Conservation (phyloP, 306 rosid genomes). For the Malus sieversii region DNA sequence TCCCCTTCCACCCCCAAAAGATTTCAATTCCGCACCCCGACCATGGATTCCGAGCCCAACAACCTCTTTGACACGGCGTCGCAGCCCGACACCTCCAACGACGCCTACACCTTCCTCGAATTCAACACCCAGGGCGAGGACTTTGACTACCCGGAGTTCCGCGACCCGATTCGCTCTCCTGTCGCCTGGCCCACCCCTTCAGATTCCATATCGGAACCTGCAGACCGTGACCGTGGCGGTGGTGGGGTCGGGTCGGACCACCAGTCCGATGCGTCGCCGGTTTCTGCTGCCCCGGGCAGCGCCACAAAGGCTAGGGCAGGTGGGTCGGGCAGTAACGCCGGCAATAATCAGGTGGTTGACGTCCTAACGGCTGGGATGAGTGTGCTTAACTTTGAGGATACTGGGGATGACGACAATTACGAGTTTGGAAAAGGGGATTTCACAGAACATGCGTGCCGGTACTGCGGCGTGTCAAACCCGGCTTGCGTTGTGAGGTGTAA, state of each 20-base stretch:
- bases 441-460: conserved; percentile 91
- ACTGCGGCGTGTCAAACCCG: conserved; percentile 95
- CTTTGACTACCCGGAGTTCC: conserved; percentile 91
- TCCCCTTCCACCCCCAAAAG: conserved; percentile 20
- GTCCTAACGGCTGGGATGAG: conserved; percentile 77
- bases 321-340: conserved; percentile 44
- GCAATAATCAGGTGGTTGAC: conserved; percentile 73
- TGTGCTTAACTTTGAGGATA: conserved; percentile 87
- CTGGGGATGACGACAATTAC: conserved; percentile 79
- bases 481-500: conserved; percentile 98
- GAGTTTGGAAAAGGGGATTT: conserved; percentile 90
- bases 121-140: conserved; percentile 98
- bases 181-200: conserved; percentile 96
- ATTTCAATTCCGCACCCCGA: not conserved
- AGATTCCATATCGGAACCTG: conserved; percentile 67
- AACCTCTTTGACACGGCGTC: conserved; percentile 89
- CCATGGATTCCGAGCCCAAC: conserved; percentile 84
- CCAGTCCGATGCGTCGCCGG: conserved; percentile 90
- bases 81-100: conserved; percentile 91
- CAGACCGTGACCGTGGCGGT: conserved; percentile 52
- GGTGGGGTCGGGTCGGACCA: conserved; percentile 58
- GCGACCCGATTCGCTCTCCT: conserved; percentile 86
- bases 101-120: conserved; percentile 97
- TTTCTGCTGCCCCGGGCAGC: conserved; percentile 66
- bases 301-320: conserved; percentile 51